Base-by-base conservation (phyloP, 768 basidiomycete genomes). In the Amanita rubescens region DNA sequence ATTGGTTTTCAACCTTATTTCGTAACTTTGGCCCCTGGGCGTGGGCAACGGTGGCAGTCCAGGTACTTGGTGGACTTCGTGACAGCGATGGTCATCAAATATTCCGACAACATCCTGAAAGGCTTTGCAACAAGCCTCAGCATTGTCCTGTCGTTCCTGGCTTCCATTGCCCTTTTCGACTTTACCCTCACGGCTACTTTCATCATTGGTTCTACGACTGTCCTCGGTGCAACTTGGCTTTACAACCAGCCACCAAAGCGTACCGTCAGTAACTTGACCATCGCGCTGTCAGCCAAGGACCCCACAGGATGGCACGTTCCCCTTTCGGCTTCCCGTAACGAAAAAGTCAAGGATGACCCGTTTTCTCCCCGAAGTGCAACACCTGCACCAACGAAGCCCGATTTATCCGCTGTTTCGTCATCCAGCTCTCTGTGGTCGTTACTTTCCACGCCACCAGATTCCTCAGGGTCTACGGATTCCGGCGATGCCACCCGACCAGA, bases 121-220 rank as follows among this genome's bases (percentile, higher is more conserved):
- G 95, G 95, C 32, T 97, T 98, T 63, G 95, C 95, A 10, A 97
- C 95, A 3, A 90, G 87, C 58, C 75, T 98, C 57, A 89, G 87
- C 69, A 97, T 97, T 67, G 85, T 97, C 63, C 82, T 97, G 57
- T 94, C 93, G 22, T 98, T 96, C 80, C 75, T 94, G 53, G 93
- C 89, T 2, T 93, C 90, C 4, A 86, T 96, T 49, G 82, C 82
- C 19, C 81, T 97, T 34, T 97, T 98, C 77, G 74, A 88, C 66
- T 93, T 94, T 75, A 78, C 78, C 47, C 86, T 97, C 69, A 88
- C 93, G 2, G 74, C 84, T 55, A 83, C 89, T 0, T 98, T 98
- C 66, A 69, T 94, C 58, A 73, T 94, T 39, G 94, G 94, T 34
- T 85, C 90, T 0, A 73, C 77, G 33, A 77, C 90, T 59, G 95